These are phyloP conservation scores for Aspergillus sp. DNA, from an alignment of 2,329 filamentous ascomycete genomes.

Conservation along the genomic window DNA sequence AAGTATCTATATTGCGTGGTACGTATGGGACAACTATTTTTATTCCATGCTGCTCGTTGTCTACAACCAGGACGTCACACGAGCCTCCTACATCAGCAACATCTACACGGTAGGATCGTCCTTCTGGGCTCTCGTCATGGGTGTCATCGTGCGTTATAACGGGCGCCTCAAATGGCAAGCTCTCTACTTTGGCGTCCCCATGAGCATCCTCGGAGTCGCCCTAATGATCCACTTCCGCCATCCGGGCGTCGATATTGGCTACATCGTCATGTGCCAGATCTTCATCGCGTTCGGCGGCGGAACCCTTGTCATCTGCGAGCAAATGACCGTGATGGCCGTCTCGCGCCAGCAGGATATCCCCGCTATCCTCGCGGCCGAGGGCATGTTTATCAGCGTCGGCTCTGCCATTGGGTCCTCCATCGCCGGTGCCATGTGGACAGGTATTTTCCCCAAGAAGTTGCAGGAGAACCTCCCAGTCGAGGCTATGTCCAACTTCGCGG, in stretches of 20 bases:
- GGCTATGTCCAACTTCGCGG: constrained; percentile 37
- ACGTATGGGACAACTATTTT: constrained; percentile 56
- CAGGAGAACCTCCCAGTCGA: constrained; percentile 13
- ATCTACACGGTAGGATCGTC: constrained; percentile 57
- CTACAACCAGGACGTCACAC: constrained; percentile 44
- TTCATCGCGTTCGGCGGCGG: constrained; percentile 56
- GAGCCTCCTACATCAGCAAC: constrained; percentile 50
- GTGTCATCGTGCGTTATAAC: constrained; percentile 50
- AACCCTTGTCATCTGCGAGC: constrained; percentile 55
- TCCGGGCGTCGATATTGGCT: constrained; percentile 49
- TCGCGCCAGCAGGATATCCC: constrained; percentile 57
- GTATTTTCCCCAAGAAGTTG: constrained; percentile 48
- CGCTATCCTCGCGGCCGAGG: constrained; percentile 37
- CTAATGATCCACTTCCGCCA: constrained; percentile 59
- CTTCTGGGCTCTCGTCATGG: constrained; percentile 52
- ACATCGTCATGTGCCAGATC: constrained; percentile 57
- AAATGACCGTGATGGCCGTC: constrained; percentile 60
- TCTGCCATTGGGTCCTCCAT: constrained; percentile 36
- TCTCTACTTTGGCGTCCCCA: constrained; percentile 52
- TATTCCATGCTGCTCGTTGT: constrained; percentile 57
- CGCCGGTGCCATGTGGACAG: constrained; percentile 55
- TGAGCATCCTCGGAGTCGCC: constrained; percentile 53
- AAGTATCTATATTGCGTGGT: constrained; percentile 52
- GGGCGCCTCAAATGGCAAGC: constrained; percentile 55
- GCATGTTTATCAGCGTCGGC: constrained; percentile 36